These are phyloP conservation scores for Fragilaria radians DNA, from an alignment of 108 stramenopile species.

Conservation along the genomic window DNA sequence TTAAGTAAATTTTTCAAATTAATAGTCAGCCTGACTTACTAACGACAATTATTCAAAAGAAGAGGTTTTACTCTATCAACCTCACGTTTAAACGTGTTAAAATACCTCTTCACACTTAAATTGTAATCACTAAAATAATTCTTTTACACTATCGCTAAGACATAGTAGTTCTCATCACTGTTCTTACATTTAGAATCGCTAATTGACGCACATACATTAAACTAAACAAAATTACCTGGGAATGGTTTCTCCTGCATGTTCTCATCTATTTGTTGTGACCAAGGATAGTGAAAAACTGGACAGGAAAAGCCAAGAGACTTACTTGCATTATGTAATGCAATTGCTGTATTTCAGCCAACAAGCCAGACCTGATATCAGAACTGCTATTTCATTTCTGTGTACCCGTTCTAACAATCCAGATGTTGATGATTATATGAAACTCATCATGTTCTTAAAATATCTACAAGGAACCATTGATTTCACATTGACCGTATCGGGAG, in stretches of 20 bases:
- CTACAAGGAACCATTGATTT: slow-evolving; percentile 20
- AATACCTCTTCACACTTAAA: too few relatives aligned
- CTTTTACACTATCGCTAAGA: too few relatives aligned
- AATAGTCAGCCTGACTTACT: too few relatives aligned
- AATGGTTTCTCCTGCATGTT: slow-evolving; percentile 23
- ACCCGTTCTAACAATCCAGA: slow-evolving; percentile 31
- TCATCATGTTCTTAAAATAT: slow-evolving; percentile 28
- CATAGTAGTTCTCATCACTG: too few relatives aligned
- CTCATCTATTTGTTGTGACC: slow-evolving; percentile 29
- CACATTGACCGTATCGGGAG: slow-evolving; percentile 8
- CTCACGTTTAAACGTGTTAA: too few relatives aligned
- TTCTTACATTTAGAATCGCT: too few relatives aligned
- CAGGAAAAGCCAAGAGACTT: background rate
- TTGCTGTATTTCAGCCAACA: slow-evolving; percentile 13
- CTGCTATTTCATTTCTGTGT: slow-evolving; percentile 37
- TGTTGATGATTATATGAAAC: slow-evolving; percentile 38
- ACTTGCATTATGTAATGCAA: slow-evolving; percentile 2
- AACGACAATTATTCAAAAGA: too few relatives aligned
- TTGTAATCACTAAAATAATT: too few relatives aligned
- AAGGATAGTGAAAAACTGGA: background rate
- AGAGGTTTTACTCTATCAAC: too few relatives aligned
- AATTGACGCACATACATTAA: too few relatives aligned
- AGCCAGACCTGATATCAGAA: slow-evolving; percentile 13
- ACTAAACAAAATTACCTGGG: too few relatives aligned
- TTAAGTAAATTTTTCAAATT: too few relatives aligned